Conservation (phyloP, 1,284 basidiomycete species). For the Sporisorium graminicola region DNA sequence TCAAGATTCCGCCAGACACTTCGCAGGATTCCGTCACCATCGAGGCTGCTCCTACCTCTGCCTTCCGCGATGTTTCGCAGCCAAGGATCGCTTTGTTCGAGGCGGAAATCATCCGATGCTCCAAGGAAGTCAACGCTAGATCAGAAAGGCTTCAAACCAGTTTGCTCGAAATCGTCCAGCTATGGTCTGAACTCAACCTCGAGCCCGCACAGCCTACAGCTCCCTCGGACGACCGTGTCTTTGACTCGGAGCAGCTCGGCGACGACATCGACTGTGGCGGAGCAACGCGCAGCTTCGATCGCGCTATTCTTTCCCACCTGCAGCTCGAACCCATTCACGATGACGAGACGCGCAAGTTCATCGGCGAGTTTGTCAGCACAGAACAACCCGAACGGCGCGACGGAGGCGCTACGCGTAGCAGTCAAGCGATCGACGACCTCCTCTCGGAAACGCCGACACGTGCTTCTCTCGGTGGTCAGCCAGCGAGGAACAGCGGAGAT, state of each 20-base stretch:
- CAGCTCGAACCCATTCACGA: conserved; percentile 55
- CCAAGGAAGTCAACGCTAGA: conserved; percentile 53
- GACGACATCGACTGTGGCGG: conserved; percentile 39
- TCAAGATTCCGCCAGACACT: conserved; percentile 30
- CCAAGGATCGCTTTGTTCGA: conserved; percentile 43
- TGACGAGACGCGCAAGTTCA: conserved; percentile 39
- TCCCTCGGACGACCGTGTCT: conserved; percentile 41
- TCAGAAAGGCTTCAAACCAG: conserved; percentile 52
- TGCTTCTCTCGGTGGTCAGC: conserved; percentile 39
- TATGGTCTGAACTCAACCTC: conserved; percentile 64
- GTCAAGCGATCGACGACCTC: conserved; percentile 32
- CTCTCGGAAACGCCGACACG: conserved; percentile 48
- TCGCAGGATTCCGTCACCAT: background rate
- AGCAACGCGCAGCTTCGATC: conserved; percentile 46
- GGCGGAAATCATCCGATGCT: conserved; percentile 54
- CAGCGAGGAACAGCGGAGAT: conserved; percentile 32
- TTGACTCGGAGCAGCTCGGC: conserved; percentile 15
- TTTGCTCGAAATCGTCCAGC: conserved; percentile 60
- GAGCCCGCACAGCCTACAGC: conserved; percentile 42
- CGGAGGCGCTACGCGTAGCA: conserved; percentile 4
- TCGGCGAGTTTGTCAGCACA: conserved; percentile 52
- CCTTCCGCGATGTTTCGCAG: conserved; percentile 50
- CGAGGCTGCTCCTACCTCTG: background rate
- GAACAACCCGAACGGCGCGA: conserved; percentile 32
- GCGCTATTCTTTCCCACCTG: conserved; percentile 55